Percentiles rank a stretch among this genome's conserved stretches.
These are phyloP conservation scores for Tuber microsphaerosporum DNA, from an alignment of 495 filamentous ascomycete species.

Conservation along the genomic window DNA sequence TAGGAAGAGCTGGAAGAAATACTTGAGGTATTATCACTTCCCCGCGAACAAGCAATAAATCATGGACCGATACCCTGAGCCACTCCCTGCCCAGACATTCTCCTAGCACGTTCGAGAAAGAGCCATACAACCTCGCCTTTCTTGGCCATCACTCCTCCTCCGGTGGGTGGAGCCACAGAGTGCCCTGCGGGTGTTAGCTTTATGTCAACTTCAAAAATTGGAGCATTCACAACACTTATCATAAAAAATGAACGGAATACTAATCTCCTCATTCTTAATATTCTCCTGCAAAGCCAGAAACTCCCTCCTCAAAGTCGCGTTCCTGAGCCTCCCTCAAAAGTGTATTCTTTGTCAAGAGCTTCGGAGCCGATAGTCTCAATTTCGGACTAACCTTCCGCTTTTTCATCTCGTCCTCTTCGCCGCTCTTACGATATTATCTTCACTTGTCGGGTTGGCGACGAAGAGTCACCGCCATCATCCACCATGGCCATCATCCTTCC, in stretches of 20 bases:
- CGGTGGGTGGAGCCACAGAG: slow-evolving; percentile 75
- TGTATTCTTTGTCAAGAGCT: slow-evolving; percentile 77
- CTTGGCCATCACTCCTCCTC: slow-evolving; percentile 52
- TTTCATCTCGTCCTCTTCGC: slow-evolving; percentile 37
- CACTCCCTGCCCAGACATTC: slow-evolving; percentile 59
- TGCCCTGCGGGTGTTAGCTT: slow-evolving; percentile 41
- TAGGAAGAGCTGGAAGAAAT: slow-evolving; percentile 43
- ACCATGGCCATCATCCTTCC: slow-evolving; percentile 53
- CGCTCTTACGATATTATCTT: slow-evolving; percentile 13
- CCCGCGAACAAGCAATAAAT: slow-evolving; percentile 86
- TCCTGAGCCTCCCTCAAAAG: slow-evolving; percentile 72
- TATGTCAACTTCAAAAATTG: neutral
- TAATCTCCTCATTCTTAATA: slow-evolving; percentile 81
- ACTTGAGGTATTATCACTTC: slow-evolving; percentile 93
- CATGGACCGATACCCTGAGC: slow-evolving; percentile 91
- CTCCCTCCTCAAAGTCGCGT: slow-evolving; percentile 71
- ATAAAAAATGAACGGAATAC: slow-evolving; percentile 94
- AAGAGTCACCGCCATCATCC: slow-evolving; percentile 27
- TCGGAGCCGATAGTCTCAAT: slow-evolving; percentile 60
- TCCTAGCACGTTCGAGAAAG: slow-evolving; percentile 64
- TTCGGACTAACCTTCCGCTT: slow-evolving; percentile 42
- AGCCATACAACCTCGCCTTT: slow-evolving; percentile 82
- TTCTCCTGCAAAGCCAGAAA: slow-evolving; percentile 76
- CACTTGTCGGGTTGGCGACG: slow-evolving; percentile 12
- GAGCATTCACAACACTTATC: slow-evolving; percentile 45